Evolutionary conservation across 139 green algal genomes (phyloP).

Genomic region (Haematococcus lacustris): DNA sequence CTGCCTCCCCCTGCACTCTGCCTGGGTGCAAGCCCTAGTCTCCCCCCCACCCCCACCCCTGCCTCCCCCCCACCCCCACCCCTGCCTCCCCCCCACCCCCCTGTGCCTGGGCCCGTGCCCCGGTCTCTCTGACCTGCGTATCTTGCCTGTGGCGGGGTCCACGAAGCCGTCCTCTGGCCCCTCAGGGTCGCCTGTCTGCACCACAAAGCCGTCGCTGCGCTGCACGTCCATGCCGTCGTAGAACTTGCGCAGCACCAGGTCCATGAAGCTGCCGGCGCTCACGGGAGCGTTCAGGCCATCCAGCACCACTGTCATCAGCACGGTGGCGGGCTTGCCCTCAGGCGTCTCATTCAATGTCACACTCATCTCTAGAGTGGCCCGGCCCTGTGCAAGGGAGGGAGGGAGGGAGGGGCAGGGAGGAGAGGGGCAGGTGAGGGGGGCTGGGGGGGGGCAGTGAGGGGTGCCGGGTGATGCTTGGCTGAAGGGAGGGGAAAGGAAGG

Average conservation of each 20-base stretch:
- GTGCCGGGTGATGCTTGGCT: too few relatives aligned
- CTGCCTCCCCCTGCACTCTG: too few relatives aligned
- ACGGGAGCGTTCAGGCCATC: conserved; percentile 97
- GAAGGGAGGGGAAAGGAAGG: too few relatives aligned
- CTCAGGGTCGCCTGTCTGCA: conserved; percentile 92
- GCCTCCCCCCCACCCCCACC: too few relatives aligned
- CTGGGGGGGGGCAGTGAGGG: too few relatives aligned
- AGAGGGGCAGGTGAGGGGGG: too few relatives aligned
- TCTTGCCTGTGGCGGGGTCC: conserved; percentile 45
- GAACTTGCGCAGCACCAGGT: conserved; percentile 84
- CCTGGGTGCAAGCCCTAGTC: too few relatives aligned
- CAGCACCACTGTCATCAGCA: conserved; percentile 62
- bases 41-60: too few relatives aligned
- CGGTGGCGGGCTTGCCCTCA: conserved; percentile 38
- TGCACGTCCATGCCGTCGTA: conserved; percentile 97
- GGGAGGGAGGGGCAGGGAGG: too few relatives aligned
- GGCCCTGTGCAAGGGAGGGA: conserved; percentile 70
- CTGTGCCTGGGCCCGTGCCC: too few relatives aligned
- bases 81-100: too few relatives aligned
- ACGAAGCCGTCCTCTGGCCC: conserved; percentile 44
- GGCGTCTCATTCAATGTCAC: conserved; percentile 60
- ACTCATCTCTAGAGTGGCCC: conserved; percentile 87
- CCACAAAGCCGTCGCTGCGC: conserved; percentile 93
- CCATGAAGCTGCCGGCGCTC: conserved; percentile 85
- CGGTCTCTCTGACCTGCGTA: too few relatives aligned